A percentile compares a stretch with the other conserved stretches of the same genome.
These are phyloP conservation scores for Aspergillus bertholletiae DNA, from an alignment of 495 filamentous ascomycete species.

Conservation along the genomic window DNA sequence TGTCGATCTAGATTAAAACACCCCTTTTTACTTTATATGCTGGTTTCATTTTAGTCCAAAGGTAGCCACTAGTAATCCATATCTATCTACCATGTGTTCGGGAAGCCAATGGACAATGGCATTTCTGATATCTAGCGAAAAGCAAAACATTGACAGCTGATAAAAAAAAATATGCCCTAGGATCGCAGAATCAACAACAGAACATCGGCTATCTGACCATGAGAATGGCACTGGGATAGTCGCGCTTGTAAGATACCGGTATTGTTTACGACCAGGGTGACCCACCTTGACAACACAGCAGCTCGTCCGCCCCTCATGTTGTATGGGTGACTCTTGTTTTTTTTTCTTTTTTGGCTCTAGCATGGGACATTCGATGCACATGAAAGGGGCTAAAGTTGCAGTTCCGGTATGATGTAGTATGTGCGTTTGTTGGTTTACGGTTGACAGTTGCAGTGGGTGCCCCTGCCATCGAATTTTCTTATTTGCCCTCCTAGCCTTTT, in stretches of 20 bases:
- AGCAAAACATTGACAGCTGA: neutral
- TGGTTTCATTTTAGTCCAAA: neutral
- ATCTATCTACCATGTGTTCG: neutral
- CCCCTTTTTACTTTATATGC: constrained; percentile 10
- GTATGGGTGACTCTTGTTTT: neutral
- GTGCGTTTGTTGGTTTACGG: neutral
- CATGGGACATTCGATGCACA: constrained; percentile 16
- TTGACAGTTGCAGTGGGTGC: neutral
- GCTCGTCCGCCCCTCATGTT: neutral
- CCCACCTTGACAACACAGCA: constrained; percentile 16
- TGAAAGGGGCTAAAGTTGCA: constrained; percentile 15
- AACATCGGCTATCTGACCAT: neutral
- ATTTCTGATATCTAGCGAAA: neutral
- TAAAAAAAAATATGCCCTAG: neutral
- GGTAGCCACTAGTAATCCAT: neutral
- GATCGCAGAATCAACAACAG: neutral
- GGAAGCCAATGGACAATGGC: neutral
- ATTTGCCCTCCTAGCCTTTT: neutral
- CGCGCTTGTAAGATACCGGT: neutral
- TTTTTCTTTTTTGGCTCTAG: neutral
- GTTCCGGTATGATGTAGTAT: neutral
- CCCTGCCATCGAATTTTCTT: neutral
- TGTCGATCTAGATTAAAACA: constrained; percentile 12
- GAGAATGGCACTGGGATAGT: neutral
- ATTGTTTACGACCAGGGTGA: neutral